Conservation (phyloP, 1,139 yeast genomes). For the Debaryomyces psychrophilus region DNA sequence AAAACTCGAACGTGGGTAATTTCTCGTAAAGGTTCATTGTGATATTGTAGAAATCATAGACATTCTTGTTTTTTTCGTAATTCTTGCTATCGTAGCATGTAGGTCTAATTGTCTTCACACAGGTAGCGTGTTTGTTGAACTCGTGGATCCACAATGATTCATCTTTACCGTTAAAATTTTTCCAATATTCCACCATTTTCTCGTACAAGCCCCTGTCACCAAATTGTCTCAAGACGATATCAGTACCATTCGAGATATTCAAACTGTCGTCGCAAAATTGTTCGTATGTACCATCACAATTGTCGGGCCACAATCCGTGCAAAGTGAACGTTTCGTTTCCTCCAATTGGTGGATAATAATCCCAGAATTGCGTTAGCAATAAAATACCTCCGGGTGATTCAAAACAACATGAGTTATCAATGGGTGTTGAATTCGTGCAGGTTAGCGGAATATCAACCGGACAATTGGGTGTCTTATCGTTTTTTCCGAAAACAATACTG, state of each 20-base stretch:
- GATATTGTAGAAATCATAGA: conserved; percentile 75
- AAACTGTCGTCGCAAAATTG: conserved; percentile 70
- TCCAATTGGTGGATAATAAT: conserved; percentile 59
- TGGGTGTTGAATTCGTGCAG: conserved; percentile 45
- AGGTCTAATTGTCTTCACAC: conserved; percentile 79
- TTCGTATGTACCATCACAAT: conserved; percentile 45
- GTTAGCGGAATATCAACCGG: conserved; percentile 66
- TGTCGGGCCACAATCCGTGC: conserved; percentile 53
- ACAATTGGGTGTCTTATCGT: conserved; percentile 33
- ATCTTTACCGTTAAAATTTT: conserved; percentile 74
- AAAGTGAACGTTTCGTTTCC: conserved; percentile 70
- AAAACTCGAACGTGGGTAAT: conserved; percentile 73
- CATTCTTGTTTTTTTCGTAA: conserved; percentile 54
- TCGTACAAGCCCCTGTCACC: conserved; percentile 54
- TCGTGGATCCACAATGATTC: conserved; percentile 89
- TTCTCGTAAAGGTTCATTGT: conserved; percentile 64
- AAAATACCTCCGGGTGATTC: conserved; percentile 88
- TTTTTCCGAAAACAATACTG: background rate
- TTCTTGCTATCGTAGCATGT: conserved; percentile 53
- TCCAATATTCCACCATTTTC: conserved; percentile 71
- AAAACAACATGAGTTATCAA: conserved; percentile 70
- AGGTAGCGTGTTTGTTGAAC: conserved; percentile 93
- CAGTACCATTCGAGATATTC: conserved; percentile 53
- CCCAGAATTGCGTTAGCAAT: conserved; percentile 93
- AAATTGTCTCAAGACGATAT: conserved; percentile 52